Evolutionary conservation across 1,139 yeast genomes (phyloP).

Genomic region (Taphrina communis): DNA sequence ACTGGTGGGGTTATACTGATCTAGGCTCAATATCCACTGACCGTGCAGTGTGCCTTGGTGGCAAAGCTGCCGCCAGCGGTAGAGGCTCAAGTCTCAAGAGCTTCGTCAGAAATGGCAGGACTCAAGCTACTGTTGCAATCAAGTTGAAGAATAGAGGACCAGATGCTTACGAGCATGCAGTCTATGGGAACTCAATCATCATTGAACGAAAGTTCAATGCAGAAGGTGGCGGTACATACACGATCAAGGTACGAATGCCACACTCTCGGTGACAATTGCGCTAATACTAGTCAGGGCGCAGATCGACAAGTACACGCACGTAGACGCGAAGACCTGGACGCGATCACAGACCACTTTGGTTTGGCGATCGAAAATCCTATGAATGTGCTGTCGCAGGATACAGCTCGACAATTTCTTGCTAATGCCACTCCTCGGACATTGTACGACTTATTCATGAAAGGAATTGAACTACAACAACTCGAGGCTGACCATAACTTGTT

Average conservation of each 20-base stretch:
- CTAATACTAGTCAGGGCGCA: conserved; percentile 55
- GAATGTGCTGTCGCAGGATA: conserved; percentile 91
- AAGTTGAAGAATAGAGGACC: conserved; percentile 57
- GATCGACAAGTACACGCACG: conserved; percentile 61
- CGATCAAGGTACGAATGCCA: conserved; percentile 55
- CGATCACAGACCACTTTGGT: conserved; percentile 70
- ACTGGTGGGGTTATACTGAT: conserved; percentile 51
- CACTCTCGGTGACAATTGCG: not conserved
- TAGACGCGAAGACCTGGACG: conserved; percentile 70
- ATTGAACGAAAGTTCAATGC: conserved; percentile 70
- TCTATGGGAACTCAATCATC: conserved; percentile 69
- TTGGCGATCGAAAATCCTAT: conserved; percentile 89
- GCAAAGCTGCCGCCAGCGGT: conserved; percentile 87
- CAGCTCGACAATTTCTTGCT: conserved; percentile 86
- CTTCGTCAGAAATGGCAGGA: conserved; percentile 77
- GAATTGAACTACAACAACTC: conserved; percentile 67
- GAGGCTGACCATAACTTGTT: conserved; percentile 53
- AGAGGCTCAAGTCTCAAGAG: conserved; percentile 75
- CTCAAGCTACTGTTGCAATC: conserved; percentile 47
- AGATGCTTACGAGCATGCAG: conserved; percentile 67
- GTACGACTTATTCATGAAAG: conserved; percentile 76
- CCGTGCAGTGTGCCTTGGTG: conserved; percentile 76
- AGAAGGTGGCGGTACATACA: conserved; percentile 58
- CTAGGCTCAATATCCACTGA: not conserved
- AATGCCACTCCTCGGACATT: conserved; percentile 73